Percentiles rank a stretch among this genome's conserved stretches.
phyloP scores from a whole-genome alignment of 2,329 filamentous ascomycete genomes.

The Nemania sp. region DNA sequence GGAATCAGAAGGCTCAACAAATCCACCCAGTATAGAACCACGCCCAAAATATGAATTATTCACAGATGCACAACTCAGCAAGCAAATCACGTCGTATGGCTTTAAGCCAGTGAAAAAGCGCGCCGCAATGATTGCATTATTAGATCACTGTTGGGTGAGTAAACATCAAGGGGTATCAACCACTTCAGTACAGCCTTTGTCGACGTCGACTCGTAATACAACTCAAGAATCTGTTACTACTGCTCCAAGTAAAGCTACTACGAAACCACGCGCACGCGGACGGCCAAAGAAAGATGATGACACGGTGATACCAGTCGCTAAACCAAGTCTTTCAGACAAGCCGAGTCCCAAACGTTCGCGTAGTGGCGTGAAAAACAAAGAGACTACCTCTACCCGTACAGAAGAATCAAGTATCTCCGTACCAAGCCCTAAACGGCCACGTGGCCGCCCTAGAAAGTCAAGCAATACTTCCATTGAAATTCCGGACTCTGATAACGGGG shows the following conservation, averaged over 20 bases:
- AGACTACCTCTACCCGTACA: slow-evolving; percentile 1
- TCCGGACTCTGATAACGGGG: slow-evolving; percentile 59
- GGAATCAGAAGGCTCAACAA: background rate
- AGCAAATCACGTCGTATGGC: slow-evolving; percentile 72
- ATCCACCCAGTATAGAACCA: slow-evolving; percentile 10
- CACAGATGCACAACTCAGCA: slow-evolving; percentile 72
- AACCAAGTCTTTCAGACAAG: background rate
- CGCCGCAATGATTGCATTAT: slow-evolving; percentile 74
- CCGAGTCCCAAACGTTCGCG: slow-evolving; percentile 31
- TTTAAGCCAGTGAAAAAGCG: slow-evolving; percentile 79
- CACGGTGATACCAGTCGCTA: background rate
- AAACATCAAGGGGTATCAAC: slow-evolving; percentile 55
- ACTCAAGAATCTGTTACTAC: slow-evolving; percentile 26
- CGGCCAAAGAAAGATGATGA: slow-evolving; percentile 30
- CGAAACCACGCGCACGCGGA: slow-evolving; percentile 34
- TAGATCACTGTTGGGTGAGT: slow-evolving; percentile 78
- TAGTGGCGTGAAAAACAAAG: slow-evolving; percentile 25
- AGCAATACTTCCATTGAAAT: slow-evolving; percentile 58
- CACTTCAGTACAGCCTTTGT: slow-evolving; percentile 35
- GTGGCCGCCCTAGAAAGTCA: slow-evolving; percentile 49
- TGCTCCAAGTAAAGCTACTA: slow-evolving; percentile 21
- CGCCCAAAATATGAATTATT: slow-evolving; percentile 71
- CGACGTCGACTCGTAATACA: slow-evolving; percentile 40
- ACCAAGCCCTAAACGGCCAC: slow-evolving; percentile 33
- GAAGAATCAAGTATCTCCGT: background rate